These are phyloP conservation scores for Cercophora samala DNA, from an alignment of 495 filamentous ascomycete species.

Conservation along the genomic window DNA sequence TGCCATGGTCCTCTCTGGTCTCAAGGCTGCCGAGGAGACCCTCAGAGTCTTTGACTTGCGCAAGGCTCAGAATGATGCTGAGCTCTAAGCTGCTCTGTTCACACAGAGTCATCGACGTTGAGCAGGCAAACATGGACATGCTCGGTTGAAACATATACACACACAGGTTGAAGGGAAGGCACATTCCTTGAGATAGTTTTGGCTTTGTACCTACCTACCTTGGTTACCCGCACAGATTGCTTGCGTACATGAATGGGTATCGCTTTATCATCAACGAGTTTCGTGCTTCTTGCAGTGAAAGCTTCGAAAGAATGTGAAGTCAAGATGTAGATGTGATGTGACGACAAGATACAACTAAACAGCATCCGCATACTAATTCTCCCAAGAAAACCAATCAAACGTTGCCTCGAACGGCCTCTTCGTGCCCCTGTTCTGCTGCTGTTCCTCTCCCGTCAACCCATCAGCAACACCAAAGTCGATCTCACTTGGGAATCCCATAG, in stretches of 20 bases:
- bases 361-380: background rate
- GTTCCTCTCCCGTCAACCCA: background rate
- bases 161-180: constrained; percentile 6
- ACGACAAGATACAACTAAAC: too few species aligned
- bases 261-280: background rate
- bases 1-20: constrained; percentile 78
- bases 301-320: too few species aligned
- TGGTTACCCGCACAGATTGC: background rate
- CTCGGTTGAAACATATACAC: background rate
- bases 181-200: background rate
- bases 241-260: background rate
- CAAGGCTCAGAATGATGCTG: constrained; percentile 52
- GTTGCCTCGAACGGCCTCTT: background rate
- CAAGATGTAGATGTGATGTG: too few species aligned
- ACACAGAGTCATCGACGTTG: background rate
- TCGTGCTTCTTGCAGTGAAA: too few species aligned
- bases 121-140: background rate
- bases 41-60: constrained; percentile 71
- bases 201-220: background rate
- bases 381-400: background rate
- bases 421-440: background rate
- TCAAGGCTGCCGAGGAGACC: constrained; percentile 85
- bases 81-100: background rate
- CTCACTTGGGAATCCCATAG: background rate
- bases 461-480: background rate